phyloP scores from a whole-genome alignment of 352 stramenopile genomes.

The Pythium vanterpoolii region DNA sequence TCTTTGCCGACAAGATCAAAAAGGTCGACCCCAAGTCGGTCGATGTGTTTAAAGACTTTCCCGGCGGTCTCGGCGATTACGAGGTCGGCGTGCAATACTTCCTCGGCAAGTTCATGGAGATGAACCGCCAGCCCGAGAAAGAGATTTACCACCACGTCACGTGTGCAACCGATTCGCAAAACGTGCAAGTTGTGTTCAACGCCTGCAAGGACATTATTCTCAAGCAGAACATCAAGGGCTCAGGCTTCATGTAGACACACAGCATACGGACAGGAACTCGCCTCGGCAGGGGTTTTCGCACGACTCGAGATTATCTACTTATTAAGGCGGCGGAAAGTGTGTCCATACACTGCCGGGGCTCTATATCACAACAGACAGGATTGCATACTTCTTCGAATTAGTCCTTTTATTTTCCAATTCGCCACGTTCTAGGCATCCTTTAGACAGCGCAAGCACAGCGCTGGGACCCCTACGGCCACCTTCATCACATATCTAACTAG shows the following conservation, averaged over 20 bases:
- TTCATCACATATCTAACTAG: conserved; percentile 4
- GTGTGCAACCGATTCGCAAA: conserved; percentile 96
- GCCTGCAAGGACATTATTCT: conserved; percentile 96
- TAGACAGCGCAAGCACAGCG: neutral
- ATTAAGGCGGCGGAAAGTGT: conserved; percentile 20
- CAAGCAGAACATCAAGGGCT: conserved; percentile 92
- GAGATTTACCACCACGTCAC: conserved; percentile 96
- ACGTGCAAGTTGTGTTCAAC: conserved; percentile 96
- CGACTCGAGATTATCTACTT: conserved; percentile 16
- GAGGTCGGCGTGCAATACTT: conserved; percentile 90
- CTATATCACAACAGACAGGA: conserved; percentile 17
- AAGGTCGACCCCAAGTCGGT: conserved; percentile 90
- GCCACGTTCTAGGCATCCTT: neutral
- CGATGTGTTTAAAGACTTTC: conserved; percentile 91
- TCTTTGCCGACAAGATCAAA: conserved; percentile 97
- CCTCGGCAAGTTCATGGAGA: conserved; percentile 93
- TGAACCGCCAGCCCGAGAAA: conserved; percentile 90
- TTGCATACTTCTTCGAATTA: conserved; percentile 14
- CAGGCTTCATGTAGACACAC: conserved; percentile 77
- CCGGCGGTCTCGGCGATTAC: conserved; percentile 77
- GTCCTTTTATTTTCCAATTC: conserved; percentile 1
- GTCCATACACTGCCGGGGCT: conserved; percentile 20
- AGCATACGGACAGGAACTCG: neutral
- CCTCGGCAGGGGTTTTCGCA: conserved; percentile 9
- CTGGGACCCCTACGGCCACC: neutral